phyloP scores from a whole-genome alignment of 2,329 filamentous ascomycete genomes.

The Pestalotiopsis sp. region DNA sequence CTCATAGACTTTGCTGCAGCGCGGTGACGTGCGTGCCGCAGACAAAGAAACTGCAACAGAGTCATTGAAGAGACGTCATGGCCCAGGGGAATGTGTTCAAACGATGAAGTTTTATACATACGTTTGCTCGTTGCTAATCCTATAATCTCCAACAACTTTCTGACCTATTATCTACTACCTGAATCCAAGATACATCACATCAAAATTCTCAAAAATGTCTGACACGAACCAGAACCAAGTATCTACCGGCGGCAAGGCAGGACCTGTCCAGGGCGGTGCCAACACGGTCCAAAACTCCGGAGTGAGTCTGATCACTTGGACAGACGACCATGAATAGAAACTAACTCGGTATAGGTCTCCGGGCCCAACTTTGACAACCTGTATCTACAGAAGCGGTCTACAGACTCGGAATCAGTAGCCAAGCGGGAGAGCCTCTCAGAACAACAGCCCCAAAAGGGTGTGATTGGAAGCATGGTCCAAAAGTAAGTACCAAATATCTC shows the following conservation, averaged over 20 bases:
- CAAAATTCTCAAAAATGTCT: not conserved
- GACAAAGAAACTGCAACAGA: not conserved
- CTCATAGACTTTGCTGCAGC: not conserved
- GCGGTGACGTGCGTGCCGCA: not conserved
- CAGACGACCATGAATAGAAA: not conserved
- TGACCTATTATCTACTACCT: not conserved
- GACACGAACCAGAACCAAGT: not conserved
- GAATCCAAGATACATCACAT: too few species aligned
- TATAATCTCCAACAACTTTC: too few species aligned
- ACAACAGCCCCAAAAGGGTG: not conserved
- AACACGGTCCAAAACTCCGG: not conserved
- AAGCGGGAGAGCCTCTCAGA: slow-evolving; percentile 3
- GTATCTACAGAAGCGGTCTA: slow-evolving; percentile 7
- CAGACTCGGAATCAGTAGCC: slow-evolving; percentile 3
- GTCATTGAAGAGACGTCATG: not conserved
- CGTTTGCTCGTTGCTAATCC: not conserved
- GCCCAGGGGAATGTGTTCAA: not conserved
- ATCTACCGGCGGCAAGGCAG: not conserved
- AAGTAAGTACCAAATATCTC: not conserved
- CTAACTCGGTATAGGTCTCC: not conserved
- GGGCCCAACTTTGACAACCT: slow-evolving; percentile 6
- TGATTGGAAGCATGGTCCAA: not conserved
- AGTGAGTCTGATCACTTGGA: not conserved
- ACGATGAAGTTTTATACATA: not conserved
- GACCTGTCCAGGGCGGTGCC: not conserved